Evolutionary conservation across 1,139 yeast species (phyloP), one percentile per base, ranked within the genome.

Genomic region (Pichia sp.): DNA sequence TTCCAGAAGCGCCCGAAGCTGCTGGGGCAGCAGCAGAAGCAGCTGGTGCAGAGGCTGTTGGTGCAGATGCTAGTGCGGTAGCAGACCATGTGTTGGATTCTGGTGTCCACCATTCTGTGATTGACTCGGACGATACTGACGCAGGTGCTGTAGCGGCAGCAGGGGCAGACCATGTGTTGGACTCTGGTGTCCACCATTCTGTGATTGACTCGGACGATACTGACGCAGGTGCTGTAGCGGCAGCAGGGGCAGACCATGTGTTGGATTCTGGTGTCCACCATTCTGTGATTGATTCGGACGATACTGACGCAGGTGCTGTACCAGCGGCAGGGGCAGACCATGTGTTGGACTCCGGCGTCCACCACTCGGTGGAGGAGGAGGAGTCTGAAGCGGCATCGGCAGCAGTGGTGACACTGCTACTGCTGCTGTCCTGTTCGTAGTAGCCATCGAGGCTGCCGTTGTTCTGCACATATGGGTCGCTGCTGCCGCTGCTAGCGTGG

Each of bases 381-480:
- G 45, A 23, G 4, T 11, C 19, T 31, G 40, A 23, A 8, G 50
- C 13, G 6, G 42, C 36, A 5, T 2, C 23, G 43, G 43, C 8
- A 8, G 43, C 43, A 40, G n/a, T 5, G n/a, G 34, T 31, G 2
- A n/a, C 26, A 19, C 23, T 19, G 23, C 13, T 26, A 19, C 45
- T 32, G 8, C 26, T n/a, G 10, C 30, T 26, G 26, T 41, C 19
- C 19, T 47, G 38, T 4, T 34, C 57, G 36, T 52, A 51, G 31
- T 56, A 54, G 4, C 48, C 54, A 40, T 58, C 58, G 30, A 58
- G 23, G 26, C 58, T 51, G 11, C 57, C 59, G 31, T 56, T 51
- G 8, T 44, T 31, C 41, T 55, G 51, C 2, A 48, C 50, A 30
- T 31, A 53, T 2, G 56, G 40, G 8, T 30, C 16, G 10, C 34